Evolutionary conservation across 129 eudicot species (phyloP), one percentile per base, ranked within the genome.

Genomic region (Heracleum sosnowskyi): DNA sequence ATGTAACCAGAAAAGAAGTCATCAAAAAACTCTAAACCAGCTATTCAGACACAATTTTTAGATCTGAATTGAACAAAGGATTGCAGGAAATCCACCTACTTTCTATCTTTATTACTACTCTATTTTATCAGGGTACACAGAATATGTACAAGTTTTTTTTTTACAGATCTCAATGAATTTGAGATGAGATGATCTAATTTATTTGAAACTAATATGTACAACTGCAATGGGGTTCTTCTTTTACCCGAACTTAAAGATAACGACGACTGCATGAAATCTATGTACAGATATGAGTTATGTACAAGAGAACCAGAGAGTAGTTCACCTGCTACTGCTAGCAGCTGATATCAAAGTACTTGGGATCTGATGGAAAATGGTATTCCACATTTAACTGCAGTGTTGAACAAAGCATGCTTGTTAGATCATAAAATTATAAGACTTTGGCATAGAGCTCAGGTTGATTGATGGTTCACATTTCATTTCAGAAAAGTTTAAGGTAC

Each of bases 341-440:
- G 80, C 91, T 84, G 88, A 95, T 90, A 83, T 91, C 91, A 78
- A 95, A 95, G 89, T 95, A 95, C 84, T 88, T 95, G 22, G 98
- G 98, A 81, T 95, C 88, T 36, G 90, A 86, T 42, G 98, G 98
- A 80, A 84, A 90, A 85, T 95, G 97, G 76, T 89, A 92, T 41
- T 95, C 99, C 78, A 88, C 95, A 47, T 86, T 84, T 78, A 95
- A 87, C 99, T 95, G 96, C 97, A 86, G 41, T 69, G 60, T 80
- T 70, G 47, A 78, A 82, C 68, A 68, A 81, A 41, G 77, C 80
- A 78, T 57, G 60, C 74, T 40, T 28, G 45, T 73, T 73, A 85
- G 69, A 74, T 4, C 47, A 80, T 76, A 73, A 34, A 24, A 11
- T 24, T 28, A 42, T 28, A 42, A 13, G 17, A 73, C 26, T 15